Base-by-base conservation (phyloP, 306 rosid genomes). In the Rosa lucieae region DNA sequence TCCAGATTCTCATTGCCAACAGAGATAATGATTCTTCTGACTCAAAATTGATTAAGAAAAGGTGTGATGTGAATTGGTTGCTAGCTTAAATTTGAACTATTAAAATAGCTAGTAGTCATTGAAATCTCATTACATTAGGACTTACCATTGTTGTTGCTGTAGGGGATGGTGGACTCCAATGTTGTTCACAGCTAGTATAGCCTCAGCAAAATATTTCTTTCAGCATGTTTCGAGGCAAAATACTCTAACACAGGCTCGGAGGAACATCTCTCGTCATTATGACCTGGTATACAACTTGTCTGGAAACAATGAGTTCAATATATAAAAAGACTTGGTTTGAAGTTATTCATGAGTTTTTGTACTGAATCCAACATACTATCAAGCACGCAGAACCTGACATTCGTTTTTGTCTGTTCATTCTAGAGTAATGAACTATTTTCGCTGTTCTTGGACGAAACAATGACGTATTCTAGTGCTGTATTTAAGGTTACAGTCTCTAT, bases 91-190 rank as follows among this genome's bases (percentile, higher is more conserved):
- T 59, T 11, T 56, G 70, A 35, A 37, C n/a, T 55, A 29, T 20
- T 43, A 44, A 21, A 55, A 35, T 47, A 53, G 13, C 35, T 65
- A 59, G 55, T 46, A 44, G 67, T 69, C 35, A 6, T 3, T 58
- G n/a, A 18, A 7, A n/a, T 48, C 15, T 69, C 13, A 69, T 9
- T 26, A 29, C 75, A 72, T 78, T 69, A 62, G 18, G 43, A 69
- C 70, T 61, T 40, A 70, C 70, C 15, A 42, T 76, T 75, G 65
- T 26, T 86, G 53, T n/a, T 56, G 61, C 69, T 83, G 40, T 53
- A 91, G 97, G 79, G 97, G 99, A 72, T 92, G 99, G 99, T 94
- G 99, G 97, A 91, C 97, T 13, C 99, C 99, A 42, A 47, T 87
- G 85, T 79, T 95, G 32, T 82, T 89, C 58, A 95, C 99, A 43